These are phyloP conservation scores for Onygenales sp. DNA, from an alignment of 2,329 filamentous ascomycete species.

Conservation along the genomic window DNA sequence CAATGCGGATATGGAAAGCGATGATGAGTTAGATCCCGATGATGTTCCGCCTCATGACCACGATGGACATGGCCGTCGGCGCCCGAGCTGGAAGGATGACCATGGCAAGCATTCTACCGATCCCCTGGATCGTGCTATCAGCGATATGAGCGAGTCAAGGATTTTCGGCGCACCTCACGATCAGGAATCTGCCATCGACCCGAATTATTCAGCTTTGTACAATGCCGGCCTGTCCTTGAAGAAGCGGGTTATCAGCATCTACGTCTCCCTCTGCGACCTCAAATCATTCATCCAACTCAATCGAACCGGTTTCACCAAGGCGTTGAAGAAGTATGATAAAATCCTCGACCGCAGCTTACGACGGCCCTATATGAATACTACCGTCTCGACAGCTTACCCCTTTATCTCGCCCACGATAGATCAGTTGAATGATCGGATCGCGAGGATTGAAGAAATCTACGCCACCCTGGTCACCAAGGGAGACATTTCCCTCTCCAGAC, in stretches of 20 bases:
- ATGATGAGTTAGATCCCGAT: slow-evolving; percentile 12
- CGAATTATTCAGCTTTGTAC: slow-evolving; percentile 59
- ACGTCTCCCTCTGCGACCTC: slow-evolving; percentile 87
- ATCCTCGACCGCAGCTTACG: slow-evolving; percentile 77
- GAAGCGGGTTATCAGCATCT: slow-evolving; percentile 77
- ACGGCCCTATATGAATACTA: slow-evolving; percentile 60
- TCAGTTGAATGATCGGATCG: slow-evolving; percentile 61
- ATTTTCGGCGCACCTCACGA: slow-evolving; percentile 51
- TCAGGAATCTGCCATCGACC: slow-evolving; percentile 59
- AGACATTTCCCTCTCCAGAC: slow-evolving; percentile 64
- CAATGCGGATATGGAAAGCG: slow-evolving; percentile 54
- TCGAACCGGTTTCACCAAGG: slow-evolving; percentile 91
- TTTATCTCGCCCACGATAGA: slow-evolving; percentile 67
- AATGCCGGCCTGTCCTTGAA: slow-evolving; percentile 76
- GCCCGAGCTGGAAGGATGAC: slow-evolving; percentile 27
- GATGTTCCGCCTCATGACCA: slow-evolving; percentile 12
- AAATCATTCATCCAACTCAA: slow-evolving; percentile 96
- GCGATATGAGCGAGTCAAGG: slow-evolving; percentile 29
- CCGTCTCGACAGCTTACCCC: slow-evolving; percentile 69
- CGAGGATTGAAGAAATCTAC: slow-evolving; percentile 68
- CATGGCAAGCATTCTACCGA: slow-evolving; percentile 20
- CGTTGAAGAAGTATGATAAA: slow-evolving; percentile 98
- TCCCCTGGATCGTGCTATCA: slow-evolving; percentile 19
- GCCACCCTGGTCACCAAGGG: slow-evolving; percentile 73
- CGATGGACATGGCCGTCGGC: slow-evolving; percentile 24